A percentile compares a stretch with the other conserved stretches of the same genome.
Conservation (phyloP, 495 filamentous ascomycete species). For the Cercophora scortea region DNA sequence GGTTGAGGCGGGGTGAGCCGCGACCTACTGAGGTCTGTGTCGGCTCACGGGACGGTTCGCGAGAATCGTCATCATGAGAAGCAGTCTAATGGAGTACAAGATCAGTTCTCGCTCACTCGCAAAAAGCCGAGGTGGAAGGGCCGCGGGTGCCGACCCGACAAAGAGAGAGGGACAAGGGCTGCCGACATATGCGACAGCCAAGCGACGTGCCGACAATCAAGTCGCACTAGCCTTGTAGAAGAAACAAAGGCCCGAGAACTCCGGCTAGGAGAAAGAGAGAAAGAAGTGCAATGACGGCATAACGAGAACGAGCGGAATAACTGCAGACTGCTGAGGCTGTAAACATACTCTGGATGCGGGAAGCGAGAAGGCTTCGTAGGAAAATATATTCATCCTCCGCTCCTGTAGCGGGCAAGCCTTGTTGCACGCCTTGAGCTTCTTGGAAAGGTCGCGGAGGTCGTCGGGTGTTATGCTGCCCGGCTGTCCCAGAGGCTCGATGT, state of each 20-base stretch:
- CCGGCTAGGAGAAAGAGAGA: too few relatives aligned
- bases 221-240: too few relatives aligned
- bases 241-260: too few relatives aligned
- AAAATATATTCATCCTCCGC: constrained; percentile 73
- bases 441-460: constrained; percentile 63
- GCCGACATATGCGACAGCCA: too few relatives aligned
- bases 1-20: constrained; percentile 34
- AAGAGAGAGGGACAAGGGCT: background rate
- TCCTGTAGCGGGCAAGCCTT: constrained; percentile 71
- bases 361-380: constrained; percentile 79
- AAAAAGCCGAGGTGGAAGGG: too few relatives aligned
- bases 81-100: constrained; percentile 22
- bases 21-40: constrained; percentile 30
- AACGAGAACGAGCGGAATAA: too few relatives aligned
- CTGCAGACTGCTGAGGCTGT: background rate
- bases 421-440: constrained; percentile 60
- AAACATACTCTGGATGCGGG: constrained; percentile 80
- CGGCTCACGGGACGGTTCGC: constrained; percentile 24
- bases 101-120: background rate
- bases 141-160: too few relatives aligned
- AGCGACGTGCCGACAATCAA: too few relatives aligned
- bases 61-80: constrained; percentile 35
- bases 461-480: constrained; percentile 43
- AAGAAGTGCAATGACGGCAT: too few relatives aligned
- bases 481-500: constrained; percentile 13